These are phyloP conservation scores for Trichoderma sp. DNA, from an alignment of 2,329 filamentous ascomycete genomes.

Conservation along the genomic window DNA sequence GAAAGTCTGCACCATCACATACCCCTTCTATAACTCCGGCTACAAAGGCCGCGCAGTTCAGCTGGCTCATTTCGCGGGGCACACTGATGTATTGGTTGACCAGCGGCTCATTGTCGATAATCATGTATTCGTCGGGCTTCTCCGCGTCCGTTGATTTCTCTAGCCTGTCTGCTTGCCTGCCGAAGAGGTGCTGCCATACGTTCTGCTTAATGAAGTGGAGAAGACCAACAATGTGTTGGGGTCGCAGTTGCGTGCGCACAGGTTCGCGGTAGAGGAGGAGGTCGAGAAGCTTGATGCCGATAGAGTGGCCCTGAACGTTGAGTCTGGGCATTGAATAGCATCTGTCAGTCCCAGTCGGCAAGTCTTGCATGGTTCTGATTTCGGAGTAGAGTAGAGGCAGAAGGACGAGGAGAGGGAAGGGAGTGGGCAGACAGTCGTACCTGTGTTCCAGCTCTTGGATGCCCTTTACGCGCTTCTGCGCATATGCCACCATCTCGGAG, in stretches of 20 bases:
- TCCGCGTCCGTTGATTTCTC: slow-evolving; percentile 82
- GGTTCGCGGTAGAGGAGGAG: slow-evolving; percentile 86
- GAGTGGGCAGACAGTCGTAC: slow-evolving; percentile 51
- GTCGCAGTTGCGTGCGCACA: slow-evolving; percentile 69
- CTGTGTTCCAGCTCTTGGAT: slow-evolving; percentile 92
- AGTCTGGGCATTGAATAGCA: slow-evolving; percentile 42
- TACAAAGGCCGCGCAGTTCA: slow-evolving; percentile 95
- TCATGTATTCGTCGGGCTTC: slow-evolving; percentile 96
- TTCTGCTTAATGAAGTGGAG: slow-evolving; percentile 94
- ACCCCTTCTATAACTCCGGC: slow-evolving; percentile 95
- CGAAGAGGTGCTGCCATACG: slow-evolving; percentile 90
- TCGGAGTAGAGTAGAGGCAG: background rate
- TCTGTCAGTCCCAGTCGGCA: background rate
- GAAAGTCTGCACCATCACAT: slow-evolving; percentile 89
- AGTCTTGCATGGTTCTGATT: background rate
- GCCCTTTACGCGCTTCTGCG: slow-evolving; percentile 84
- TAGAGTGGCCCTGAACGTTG: slow-evolving; percentile 88
- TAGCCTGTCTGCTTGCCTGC: slow-evolving; percentile 84
- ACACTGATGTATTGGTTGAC: slow-evolving; percentile 94
- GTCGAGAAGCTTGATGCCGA: slow-evolving; percentile 92
- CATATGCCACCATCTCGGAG: slow-evolving; percentile 94
- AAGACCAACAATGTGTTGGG: slow-evolving; percentile 84
- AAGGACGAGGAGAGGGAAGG: background rate
- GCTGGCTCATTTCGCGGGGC: slow-evolving; percentile 90
- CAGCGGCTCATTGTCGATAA: slow-evolving; percentile 95